Evolutionary conservation across 805 yeast species (phyloP).

Genomic region (Saccharomycopsis sp.): DNA sequence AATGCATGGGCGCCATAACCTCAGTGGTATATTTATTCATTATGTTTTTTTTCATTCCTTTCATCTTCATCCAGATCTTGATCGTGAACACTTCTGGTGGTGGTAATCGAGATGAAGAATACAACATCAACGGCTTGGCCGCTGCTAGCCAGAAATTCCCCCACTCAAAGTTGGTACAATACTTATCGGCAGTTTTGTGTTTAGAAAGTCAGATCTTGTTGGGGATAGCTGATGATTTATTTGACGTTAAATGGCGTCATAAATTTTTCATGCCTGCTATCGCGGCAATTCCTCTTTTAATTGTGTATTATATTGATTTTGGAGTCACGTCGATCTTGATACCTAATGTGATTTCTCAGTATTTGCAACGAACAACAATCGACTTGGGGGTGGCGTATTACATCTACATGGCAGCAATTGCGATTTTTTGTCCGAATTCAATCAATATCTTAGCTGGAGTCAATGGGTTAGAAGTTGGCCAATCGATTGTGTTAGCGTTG

Average conservation of each 20-base stretch:
- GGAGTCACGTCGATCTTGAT: slow-evolving; percentile 83
- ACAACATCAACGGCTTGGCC: slow-evolving; percentile 8
- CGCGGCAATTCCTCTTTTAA: slow-evolving; percentile 83
- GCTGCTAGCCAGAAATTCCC: slow-evolving; percentile 44
- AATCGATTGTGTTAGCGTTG: slow-evolving; percentile 69
- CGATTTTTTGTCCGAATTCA: slow-evolving; percentile 93
- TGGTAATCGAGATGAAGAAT: slow-evolving; percentile 43
- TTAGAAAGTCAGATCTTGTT: slow-evolving; percentile 75
- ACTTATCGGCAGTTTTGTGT: slow-evolving; percentile 76
- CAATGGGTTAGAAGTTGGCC: slow-evolving; percentile 96
- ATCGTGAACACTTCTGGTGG: slow-evolving; percentile 54
- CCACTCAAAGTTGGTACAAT: slow-evolving; percentile 76
- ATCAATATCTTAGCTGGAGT: slow-evolving; percentile 94
- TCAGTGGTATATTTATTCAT: slow-evolving; percentile 74
- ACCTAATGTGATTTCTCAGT: slow-evolving; percentile 52
- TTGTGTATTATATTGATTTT: slow-evolving; percentile 90
- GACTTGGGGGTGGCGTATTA: slow-evolving; percentile 81
- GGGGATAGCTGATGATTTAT: slow-evolving; percentile 90
- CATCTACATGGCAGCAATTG: slow-evolving; percentile 81
- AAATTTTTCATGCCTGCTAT: slow-evolving; percentile 93
- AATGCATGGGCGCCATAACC: slow-evolving; percentile 85
- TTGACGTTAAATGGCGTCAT: slow-evolving; percentile 96
- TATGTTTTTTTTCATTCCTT: slow-evolving; percentile 83
- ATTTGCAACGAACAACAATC: slow-evolving; percentile 34
- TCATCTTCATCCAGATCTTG: slow-evolving; percentile 70